Evolutionary conservation across 148 eudicot species (phyloP), one percentile per base, ranked within the genome.

Genomic region (Amaranthus palmeri): DNA sequence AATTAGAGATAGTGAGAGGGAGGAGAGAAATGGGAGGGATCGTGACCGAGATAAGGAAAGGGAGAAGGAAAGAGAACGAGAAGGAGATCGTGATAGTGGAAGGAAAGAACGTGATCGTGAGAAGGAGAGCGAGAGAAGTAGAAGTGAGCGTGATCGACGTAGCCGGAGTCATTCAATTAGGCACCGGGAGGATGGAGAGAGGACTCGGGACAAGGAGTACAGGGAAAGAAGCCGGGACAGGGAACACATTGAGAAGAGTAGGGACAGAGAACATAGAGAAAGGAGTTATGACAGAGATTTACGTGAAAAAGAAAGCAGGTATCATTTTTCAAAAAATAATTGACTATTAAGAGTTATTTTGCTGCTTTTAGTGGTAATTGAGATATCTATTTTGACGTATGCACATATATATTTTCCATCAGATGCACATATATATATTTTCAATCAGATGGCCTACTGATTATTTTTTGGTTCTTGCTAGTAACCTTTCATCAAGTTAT

Each of bases 121-220:
- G 47, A 51, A 78, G 64, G 85, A 85, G 67, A 78, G 69, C 42
- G 88, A 76, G 43, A 44, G 71, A n/a, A 81, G 42, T 67, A 51
- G 47, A 67, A 66, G 25, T 12, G 87, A 81, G 14, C 85, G 78
- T 13, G 81, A 81, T 10, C 84, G 77, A 14, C 84, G 86, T 49
- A 85, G 88, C 60, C 80, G 82, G 74, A 85, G 92, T 55, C 86
- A 72, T 74, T 61, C 81, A 25, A 82, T 56, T 78, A 88, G 80
- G 71, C 87, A 70, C 61, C 81, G 77, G 15, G 86, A 84, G 51
- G 89, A 82, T 4, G 75, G 75, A 51, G 88, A 78, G 55, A 80
- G 56, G 74, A 77, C 67, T 65, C 67, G 69, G 14, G 87, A 85
- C 52, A 76, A 66, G 68, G 86, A 87, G 58, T 18, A 0, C 54